A percentile compares a stretch with the other conserved stretches of the same genome.
phyloP scores from a whole-genome alignment of 495 filamentous ascomycete genomes.

The Penicillium flavigenum region DNA sequence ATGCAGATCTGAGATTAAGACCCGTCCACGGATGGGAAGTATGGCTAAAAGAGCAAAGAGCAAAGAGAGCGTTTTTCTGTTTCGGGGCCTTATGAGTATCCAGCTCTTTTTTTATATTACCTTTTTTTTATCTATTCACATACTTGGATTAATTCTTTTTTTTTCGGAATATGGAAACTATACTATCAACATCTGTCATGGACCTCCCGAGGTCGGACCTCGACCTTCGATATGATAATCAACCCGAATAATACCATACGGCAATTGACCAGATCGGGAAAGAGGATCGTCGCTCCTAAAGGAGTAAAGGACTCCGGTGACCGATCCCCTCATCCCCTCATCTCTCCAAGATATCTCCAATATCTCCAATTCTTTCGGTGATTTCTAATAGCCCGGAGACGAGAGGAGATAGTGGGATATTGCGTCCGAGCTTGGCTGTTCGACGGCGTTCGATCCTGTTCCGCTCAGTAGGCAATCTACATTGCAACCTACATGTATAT shows the following conservation, averaged over 20 bases:
- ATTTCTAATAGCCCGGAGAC: not conserved
- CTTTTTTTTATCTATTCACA: not conserved
- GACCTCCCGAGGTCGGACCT: too few relatives aligned
- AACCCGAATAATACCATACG: not conserved
- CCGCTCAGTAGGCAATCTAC: not conserved
- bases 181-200: too few relatives aligned
- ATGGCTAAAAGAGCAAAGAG: conserved; percentile 15
- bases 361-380: not conserved
- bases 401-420: not conserved
- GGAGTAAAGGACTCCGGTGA: too few relatives aligned
- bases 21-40: not conserved
- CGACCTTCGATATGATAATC: too few relatives aligned
- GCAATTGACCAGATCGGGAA: not conserved
- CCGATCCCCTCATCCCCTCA: not conserved
- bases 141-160: not conserved
- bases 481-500: not conserved
- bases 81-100: conserved; percentile 5
- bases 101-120: not conserved
- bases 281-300: too few relatives aligned
- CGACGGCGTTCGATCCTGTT: not conserved
- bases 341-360: not conserved
- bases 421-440: not conserved
- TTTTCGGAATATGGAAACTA: not conserved
- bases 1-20: conserved; percentile 1
- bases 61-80: conserved; percentile 11